Base-by-base conservation (phyloP, 2,329 filamentous ascomycete genomes). In the Colletotrichum echinochloae region DNA sequence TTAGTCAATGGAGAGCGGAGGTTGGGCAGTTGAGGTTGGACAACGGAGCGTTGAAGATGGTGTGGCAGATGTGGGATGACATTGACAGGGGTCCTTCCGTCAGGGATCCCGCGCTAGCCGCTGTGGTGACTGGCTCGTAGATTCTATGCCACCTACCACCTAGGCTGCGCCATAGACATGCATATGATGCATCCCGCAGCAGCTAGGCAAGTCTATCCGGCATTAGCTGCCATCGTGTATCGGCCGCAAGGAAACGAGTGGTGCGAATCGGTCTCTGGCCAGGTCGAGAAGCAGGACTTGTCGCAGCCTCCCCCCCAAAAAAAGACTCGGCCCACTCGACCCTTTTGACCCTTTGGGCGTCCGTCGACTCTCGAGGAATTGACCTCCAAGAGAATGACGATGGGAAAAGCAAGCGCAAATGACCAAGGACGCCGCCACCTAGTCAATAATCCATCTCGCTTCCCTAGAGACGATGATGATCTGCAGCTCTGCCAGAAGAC, bases 161-260 rank as follows among this genome's bases (percentile, higher is more conserved):
- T 37, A 62, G 64, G 56, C 64, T 51, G 52, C 56, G 65, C 68
- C 68, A 71, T 41, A 71, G 57, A 71, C 52, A 71, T 71, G 68
- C 68, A 68, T 35, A 71, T 71, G 68, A 68, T 71, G 68, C 68
- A 71, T 71, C 68, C 68, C 68, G 68, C 68, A 71, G 68, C 68
- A 68, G 64, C 68, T 68, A 71, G 68, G 64, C 67, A 71, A 68
- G 64, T 71, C 57, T 68, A 68, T 66, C 68, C 68, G 64, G 68
- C 68, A 68, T 71, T 71, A 71, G 68, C 68, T 71, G 68, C 64
- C 64, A 68, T 68, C 59, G 59, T 68, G 52, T 68, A 71, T 71
- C 68, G 68, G 68, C 68, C 68, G 68, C 68, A 71, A 71, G 37
- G 52, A 37, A 18, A 56, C 52, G 46, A 64, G 65, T 68, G 68